These are phyloP conservation scores for Stevia rebaudiana DNA, from an alignment of 140 eudicot species.

Conservation along the genomic window DNA sequence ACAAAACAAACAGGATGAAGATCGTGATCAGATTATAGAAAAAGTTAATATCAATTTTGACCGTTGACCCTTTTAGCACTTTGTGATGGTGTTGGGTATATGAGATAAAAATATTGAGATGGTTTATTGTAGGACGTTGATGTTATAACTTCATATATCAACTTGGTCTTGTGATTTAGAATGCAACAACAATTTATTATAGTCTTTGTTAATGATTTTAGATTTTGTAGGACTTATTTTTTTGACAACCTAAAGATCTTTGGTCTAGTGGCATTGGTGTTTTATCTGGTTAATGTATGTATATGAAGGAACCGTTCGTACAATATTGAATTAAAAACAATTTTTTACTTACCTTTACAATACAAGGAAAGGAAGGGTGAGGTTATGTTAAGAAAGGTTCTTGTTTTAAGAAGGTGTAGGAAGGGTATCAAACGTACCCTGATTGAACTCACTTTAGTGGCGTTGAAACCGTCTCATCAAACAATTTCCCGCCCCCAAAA, in stretches of 20 bases:
- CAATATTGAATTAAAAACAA: no score
- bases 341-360: no score
- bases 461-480: no score
- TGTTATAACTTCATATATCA: constrained; percentile 30
- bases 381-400: no score
- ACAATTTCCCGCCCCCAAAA: no score
- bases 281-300: no score
- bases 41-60: constrained; percentile 28
- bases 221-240: no score
- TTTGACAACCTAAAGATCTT: neutral
- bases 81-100: constrained; percentile 25
- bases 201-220: constrained; percentile 4
- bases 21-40: constrained; percentile 16
- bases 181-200: neutral
- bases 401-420: no score
- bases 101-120: constrained; percentile 27
- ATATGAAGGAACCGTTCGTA: no score
- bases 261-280: neutral
- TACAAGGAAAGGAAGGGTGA: no score
- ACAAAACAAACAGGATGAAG: constrained; percentile 43
- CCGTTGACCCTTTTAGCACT: constrained; percentile 28
- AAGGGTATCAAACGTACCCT: no score
- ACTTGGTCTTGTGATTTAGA: constrained; percentile 28
- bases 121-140: constrained; percentile 28
- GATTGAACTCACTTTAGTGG: no score